Percentiles rank a stretch among this genome's conserved stretches.
phyloP scores from a whole-genome alignment of 176 grass and related monocot species.

The Otatea glauca region DNA sequence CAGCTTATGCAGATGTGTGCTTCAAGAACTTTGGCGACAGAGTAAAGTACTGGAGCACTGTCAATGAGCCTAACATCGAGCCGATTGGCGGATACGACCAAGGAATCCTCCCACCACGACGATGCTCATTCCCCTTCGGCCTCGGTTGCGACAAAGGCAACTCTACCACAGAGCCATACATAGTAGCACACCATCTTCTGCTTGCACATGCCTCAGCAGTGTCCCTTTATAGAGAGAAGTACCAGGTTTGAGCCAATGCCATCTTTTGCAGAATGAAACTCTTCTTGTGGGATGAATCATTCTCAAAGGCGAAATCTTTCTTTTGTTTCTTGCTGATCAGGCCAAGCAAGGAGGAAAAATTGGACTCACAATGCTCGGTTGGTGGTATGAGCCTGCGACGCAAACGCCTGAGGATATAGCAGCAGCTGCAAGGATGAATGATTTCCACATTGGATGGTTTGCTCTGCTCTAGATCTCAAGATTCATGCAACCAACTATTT shows the following conservation, averaged over 20 bases:
- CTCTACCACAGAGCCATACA: conserved; percentile 86
- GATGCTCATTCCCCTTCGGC: conserved; percentile 83
- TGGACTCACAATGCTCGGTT: conserved; percentile 73
- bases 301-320: not conserved
- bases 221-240: conserved; percentile 70
- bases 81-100: conserved; percentile 66
- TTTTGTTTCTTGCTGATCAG: conserved; percentile 43
- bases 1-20: conserved; percentile 80
- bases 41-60: conserved; percentile 81
- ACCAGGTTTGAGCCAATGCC: conserved; percentile 52
- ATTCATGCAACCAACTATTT: not conserved
- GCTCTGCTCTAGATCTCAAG: conserved; percentile 8
- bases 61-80: conserved; percentile 86
- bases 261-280: not conserved
- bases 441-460: conserved; percentile 95
- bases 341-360: conserved; percentile 74
- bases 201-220: conserved; percentile 72
- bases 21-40: conserved; percentile 89
- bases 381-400: conserved; percentile 73
- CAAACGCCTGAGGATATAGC: conserved; percentile 62
- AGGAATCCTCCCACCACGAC: conserved; percentile 56
- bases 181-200: conserved; percentile 72
- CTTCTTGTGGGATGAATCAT: not conserved
- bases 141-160: conserved; percentile 61
- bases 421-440: conserved; percentile 73